Conservation (phyloP, 1,284 basidiomycete genomes). For the Trichosporon sp. region DNA sequence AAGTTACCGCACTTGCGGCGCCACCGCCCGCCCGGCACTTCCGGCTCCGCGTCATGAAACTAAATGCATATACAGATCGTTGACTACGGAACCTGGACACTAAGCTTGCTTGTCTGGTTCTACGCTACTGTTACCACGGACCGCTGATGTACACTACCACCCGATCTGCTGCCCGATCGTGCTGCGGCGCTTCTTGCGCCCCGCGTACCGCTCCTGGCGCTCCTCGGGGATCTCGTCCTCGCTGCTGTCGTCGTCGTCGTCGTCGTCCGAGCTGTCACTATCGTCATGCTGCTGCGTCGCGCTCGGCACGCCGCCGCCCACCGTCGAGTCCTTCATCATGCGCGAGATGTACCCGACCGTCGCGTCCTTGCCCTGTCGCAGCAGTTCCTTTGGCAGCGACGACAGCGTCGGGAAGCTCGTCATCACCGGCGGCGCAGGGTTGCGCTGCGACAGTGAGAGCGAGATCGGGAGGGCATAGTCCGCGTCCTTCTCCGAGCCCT, state of each 20-base stretch:
- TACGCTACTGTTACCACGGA: not conserved
- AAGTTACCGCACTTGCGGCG: not conserved
- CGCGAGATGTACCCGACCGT: slow-evolving; percentile 6
- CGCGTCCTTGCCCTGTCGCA: slow-evolving; percentile 12
- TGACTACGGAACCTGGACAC: not conserved
- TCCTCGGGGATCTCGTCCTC: slow-evolving; percentile 4
- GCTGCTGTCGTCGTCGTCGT: not conserved
- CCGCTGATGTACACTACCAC: not conserved
- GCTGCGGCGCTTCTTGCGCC: not conserved
- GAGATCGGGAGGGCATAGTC: not conserved
- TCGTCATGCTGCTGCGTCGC: slow-evolving; percentile 4
- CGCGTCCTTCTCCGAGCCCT: not conserved
- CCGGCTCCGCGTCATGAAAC: not conserved
- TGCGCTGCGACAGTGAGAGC: not conserved
- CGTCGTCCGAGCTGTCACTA: not conserved
- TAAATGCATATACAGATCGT: not conserved
- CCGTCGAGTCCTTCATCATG: not conserved
- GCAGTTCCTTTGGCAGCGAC: slow-evolving; percentile 13
- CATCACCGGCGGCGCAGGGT: not conserved
- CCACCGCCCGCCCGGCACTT: too few relatives aligned
- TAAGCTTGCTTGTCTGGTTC: not conserved
- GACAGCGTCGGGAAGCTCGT: slow-evolving; percentile 19
- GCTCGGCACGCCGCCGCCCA: not conserved
- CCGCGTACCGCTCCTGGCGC: not conserved
- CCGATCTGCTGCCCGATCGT: not conserved